Conservation (phyloP, 345 rosid species). For the Nephelium lappaceum region DNA sequence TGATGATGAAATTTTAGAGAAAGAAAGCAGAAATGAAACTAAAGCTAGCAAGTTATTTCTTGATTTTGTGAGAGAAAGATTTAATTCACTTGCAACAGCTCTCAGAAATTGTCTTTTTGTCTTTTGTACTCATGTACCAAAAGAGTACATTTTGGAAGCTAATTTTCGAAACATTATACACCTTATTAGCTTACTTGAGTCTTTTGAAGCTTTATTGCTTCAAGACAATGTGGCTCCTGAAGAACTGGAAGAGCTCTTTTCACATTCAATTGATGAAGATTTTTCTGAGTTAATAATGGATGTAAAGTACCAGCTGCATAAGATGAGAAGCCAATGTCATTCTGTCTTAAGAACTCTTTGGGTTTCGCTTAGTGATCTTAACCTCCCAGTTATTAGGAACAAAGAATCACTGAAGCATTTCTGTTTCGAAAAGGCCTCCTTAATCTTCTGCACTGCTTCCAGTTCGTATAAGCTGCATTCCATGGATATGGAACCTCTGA, state of each 20-base stretch:
- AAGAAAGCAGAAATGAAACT: not conserved
- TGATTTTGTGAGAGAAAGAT: conserved; percentile 28
- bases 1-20: conserved; percentile 16
- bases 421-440: conserved; percentile 38
- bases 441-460: conserved; percentile 50
- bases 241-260: conserved; percentile 29
- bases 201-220: conserved; percentile 25
- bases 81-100: not conserved
- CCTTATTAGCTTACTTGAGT: conserved; percentile 27
- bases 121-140: conserved; percentile 39
- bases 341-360: conserved; percentile 16
- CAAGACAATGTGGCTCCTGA: conserved; percentile 24
- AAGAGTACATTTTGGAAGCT: conserved; percentile 21
- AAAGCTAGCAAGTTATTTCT: conserved; percentile 28
- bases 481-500: conserved; percentile 29
- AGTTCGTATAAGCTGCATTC: conserved; percentile 37
- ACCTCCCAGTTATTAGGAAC: conserved; percentile 27
- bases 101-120: conserved; percentile 27
- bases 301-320: not conserved
- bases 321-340: conserved; percentile 34
- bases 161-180: conserved; percentile 12
- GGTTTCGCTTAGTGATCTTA: conserved; percentile 20
- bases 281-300: not conserved
- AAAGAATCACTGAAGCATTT: conserved; percentile 2
- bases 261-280: conserved; percentile 6